Evolutionary conservation across 148 eudicot genomes (phyloP).

Genomic region (Vaccinium myrtillus): DNA sequence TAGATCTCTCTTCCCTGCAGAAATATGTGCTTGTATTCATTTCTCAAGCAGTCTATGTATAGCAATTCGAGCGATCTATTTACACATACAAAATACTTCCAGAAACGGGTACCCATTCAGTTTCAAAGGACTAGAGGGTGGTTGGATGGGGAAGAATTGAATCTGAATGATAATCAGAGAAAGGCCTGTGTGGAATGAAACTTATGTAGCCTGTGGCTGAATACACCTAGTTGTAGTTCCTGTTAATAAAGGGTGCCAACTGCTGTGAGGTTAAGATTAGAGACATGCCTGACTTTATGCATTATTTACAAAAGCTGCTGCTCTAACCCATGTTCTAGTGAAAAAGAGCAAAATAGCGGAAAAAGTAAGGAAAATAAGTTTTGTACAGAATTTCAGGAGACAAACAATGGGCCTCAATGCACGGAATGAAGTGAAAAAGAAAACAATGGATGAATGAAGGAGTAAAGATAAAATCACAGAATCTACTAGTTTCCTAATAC

Average conservation of each 20-base stretch:
- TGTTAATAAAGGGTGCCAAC: neutral
- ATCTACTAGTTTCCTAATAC: neutral
- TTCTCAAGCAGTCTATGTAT: neutral
- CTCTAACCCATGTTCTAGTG: neutral
- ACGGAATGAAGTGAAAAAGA: neutral
- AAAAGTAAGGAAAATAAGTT: neutral
- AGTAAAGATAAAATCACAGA: neutral
- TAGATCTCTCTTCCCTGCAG: constrained; percentile 13
- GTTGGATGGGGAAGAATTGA: neutral
- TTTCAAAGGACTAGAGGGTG: neutral
- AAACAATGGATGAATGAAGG: neutral
- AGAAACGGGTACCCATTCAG: neutral
- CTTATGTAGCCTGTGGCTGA: neutral
- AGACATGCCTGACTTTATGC: neutral
- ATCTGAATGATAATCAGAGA: neutral
- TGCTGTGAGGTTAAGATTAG: neutral
- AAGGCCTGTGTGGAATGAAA: neutral
- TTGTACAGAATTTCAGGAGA: neutral
- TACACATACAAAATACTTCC: neutral
- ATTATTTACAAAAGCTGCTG: neutral
- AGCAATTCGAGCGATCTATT: neutral
- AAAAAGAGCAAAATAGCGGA: neutral
- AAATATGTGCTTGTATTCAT: neutral
- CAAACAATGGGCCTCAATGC: neutral
- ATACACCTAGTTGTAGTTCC: neutral